Conservation (phyloP, 2,329 filamentous ascomycete genomes). For the Cryphonectria naterciae region DNA sequence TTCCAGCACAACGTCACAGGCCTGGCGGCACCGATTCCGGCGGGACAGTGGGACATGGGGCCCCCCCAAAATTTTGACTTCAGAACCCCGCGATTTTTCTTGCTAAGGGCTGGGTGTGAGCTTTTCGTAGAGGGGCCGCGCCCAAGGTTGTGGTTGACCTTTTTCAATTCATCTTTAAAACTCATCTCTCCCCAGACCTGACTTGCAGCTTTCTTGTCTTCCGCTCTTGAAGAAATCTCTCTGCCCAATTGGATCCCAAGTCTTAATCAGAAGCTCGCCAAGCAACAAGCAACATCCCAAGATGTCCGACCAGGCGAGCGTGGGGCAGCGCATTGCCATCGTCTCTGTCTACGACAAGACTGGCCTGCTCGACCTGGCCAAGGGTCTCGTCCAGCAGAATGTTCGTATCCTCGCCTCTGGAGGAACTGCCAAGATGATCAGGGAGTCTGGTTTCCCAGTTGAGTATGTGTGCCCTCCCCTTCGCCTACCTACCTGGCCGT, state of each 20-base stretch:
- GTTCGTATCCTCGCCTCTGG: constrained; percentile 93
- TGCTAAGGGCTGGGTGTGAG: neutral
- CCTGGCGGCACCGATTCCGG: constrained; percentile 22
- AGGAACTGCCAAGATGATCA: constrained; percentile 93
- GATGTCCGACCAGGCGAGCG: constrained; percentile 29
- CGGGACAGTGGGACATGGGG: constrained; percentile 4
- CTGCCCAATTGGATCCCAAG: neutral
- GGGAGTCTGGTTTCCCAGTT: constrained; percentile 92
- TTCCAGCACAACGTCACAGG: constrained; percentile 23
- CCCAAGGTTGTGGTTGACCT: neutral
- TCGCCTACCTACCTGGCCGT: neutral
- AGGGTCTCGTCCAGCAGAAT: constrained; percentile 86
- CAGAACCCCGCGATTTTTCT: constrained; percentile 24
- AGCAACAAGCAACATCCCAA: neutral
- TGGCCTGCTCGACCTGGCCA: constrained; percentile 87
- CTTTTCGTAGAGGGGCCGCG: constrained; percentile 5
- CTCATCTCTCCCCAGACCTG: neutral
- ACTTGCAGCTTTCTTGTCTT: constrained; percentile 2
- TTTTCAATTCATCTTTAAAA: neutral
- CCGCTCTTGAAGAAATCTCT: neutral
- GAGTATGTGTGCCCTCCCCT: constrained; percentile 61
- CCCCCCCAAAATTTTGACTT: constrained; percentile 24
- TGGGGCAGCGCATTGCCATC: constrained; percentile 73
- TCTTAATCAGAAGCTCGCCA: neutral
- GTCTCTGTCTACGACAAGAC: constrained; percentile 99